Conservation (phyloP, 768 basidiomycete species). For the Rhizopogon roseolus region DNA sequence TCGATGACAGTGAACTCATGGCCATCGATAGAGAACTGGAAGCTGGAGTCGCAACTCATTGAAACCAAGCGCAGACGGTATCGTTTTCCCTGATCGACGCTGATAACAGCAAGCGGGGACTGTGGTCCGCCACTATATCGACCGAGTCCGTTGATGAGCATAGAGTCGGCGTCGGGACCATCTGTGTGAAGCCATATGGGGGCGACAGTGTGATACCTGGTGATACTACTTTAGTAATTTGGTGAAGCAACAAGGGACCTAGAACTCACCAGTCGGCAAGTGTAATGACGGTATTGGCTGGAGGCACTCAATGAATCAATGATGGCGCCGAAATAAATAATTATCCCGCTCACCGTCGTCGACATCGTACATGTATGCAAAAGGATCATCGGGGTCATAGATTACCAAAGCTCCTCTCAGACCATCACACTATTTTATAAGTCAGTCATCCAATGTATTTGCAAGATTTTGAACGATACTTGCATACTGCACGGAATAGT, state of each 20-base stretch:
- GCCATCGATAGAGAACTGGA: constrained; percentile 39
- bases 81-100: constrained; percentile 24
- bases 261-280: constrained; percentile 31
- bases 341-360: constrained; percentile 30
- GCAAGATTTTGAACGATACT: background rate
- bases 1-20: constrained; percentile 44
- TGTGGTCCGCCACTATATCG: constrained; percentile 29
- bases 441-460: background rate
- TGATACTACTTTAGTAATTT: background rate
- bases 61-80: constrained; percentile 34
- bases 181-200: constrained; percentile 18
- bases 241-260: background rate
- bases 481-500: constrained; percentile 33
- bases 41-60: constrained; percentile 39
- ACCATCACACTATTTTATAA: constrained; percentile 12
- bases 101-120: constrained; percentile 30
- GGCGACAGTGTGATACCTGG: constrained; percentile 12
- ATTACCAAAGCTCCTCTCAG: constrained; percentile 29
- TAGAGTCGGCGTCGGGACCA: constrained; percentile 16
- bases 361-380: constrained; percentile 35
- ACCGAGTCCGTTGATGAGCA: constrained; percentile 36
- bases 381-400: constrained; percentile 39
- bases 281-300: constrained; percentile 38
- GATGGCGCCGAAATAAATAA: background rate
- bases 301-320: background rate